Evolutionary conservation across 148 eudicot genomes (phyloP).

Genomic region (Rhododendron kiyosumense): DNA sequence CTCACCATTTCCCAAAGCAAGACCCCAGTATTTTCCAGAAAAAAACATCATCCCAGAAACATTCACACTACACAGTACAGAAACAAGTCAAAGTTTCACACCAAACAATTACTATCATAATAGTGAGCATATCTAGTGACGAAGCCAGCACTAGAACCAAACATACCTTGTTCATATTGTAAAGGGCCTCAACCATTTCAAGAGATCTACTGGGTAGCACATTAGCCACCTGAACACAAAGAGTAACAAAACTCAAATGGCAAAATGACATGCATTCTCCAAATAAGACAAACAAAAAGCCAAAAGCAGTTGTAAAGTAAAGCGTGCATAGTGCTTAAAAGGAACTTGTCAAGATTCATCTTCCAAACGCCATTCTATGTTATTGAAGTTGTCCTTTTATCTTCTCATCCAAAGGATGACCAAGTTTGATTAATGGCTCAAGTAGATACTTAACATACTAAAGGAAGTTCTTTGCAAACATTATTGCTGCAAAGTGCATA

Average conservation of each 20-base stretch:
- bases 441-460: not conserved
- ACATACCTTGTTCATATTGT: conserved; percentile 58
- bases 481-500: not conserved
- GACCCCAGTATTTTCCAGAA: not conserved
- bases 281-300: not conserved
- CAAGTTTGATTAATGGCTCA: not conserved
- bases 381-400: not conserved
- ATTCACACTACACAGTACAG: not conserved
- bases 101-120: not conserved
- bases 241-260: not conserved
- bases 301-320: not conserved
- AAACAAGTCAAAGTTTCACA: not conserved
- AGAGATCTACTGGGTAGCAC: conserved; percentile 43
- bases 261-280: not conserved
- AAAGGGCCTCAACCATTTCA: conserved; percentile 66
- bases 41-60: not conserved
- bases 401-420: not conserved
- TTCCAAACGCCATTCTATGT: not conserved
- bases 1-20: not conserved
- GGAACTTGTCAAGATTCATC: not conserved
- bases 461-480: not conserved
- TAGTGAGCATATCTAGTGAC: not conserved
- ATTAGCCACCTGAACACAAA: conserved; percentile 41
- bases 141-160: not conserved
- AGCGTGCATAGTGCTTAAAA: not conserved